Base-by-base conservation (phyloP, 345 rosid species). In the Odontarrhena argentea region DNA sequence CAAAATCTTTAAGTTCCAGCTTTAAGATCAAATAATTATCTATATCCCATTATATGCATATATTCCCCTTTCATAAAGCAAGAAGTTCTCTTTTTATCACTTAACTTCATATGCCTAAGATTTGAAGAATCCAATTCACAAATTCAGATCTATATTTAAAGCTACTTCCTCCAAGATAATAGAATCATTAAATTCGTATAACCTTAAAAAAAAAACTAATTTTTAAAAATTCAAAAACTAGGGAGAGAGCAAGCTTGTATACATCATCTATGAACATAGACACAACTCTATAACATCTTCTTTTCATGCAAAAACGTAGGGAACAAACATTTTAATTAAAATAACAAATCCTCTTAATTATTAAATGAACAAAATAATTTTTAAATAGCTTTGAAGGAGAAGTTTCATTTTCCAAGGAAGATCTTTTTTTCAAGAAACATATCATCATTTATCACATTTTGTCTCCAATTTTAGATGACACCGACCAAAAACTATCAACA, bases 71-170 rank as follows among this genome's bases (percentile, higher is more conserved):
- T 67, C 74, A 69, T 51, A 64, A 72, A 73, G 86, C 36, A 88
- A 79, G 75, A 51, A 25, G 50, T 77, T 78, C 22, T 67, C 76
- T 53, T 64, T 63, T 72, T 74, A 63, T 54, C 75, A 81, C 76
- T 71, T 73, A 72, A 75, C 54, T 58, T 68, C 69, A 52, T 47
- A 53, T 57, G 66, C 67, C 53, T 9, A 52, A 48, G 55, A 59
- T 60, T 52, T 63, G 22, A 84, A 80, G 87, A 85, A 85, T 86
- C 85, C 11, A 71, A 77, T 78, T 68, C 80, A 77, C 55, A 58
- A 12, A 56, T 52, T 38, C 11, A 74, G 65, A 68, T 48, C 49
- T 28, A 28, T 2, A 48, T 58, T 62, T 6, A 73, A 73, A 63
- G 67, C 41, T 43, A 61, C 43, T 43, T 26, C 63, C 64, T 9